These are phyloP conservation scores for Aspergillus sp. DNA, from an alignment of 2,329 filamentous ascomycete genomes.

Conservation along the genomic window DNA sequence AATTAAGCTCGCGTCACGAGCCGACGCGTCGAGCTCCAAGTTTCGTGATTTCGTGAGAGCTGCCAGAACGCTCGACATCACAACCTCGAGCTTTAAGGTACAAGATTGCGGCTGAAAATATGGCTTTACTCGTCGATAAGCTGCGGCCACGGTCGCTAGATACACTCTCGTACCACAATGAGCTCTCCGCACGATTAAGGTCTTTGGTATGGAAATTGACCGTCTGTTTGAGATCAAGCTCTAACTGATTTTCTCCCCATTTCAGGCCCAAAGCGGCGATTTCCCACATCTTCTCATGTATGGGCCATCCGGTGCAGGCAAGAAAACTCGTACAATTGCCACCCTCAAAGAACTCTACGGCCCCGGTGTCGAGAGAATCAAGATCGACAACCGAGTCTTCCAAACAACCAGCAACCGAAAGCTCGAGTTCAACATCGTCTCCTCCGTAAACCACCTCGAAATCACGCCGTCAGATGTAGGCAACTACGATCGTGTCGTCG, in stretches of 20 bases:
- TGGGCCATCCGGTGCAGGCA: constrained; percentile 92
- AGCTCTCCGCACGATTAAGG: constrained; percentile 81
- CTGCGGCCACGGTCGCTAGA: constrained; percentile 54
- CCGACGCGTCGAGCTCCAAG: constrained; percentile 30
- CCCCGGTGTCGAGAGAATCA: constrained; percentile 98
- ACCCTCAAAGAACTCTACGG: constrained; percentile 95
- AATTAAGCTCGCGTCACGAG: constrained; percentile 39
- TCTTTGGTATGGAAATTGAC: constrained; percentile 65
- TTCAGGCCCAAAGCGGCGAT: constrained; percentile 88
- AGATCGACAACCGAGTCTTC: constrained; percentile 96
- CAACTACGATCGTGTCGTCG: constrained; percentile 91
- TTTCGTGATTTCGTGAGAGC: constrained; percentile 8
- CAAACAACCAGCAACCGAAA: constrained; percentile 95
- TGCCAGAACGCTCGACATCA: not conserved
- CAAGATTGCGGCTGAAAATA: constrained; percentile 29
- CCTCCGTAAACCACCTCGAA: constrained; percentile 95
- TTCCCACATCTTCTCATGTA: constrained; percentile 98
- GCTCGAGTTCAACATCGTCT: constrained; percentile 98
- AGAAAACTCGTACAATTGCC: constrained; percentile 95
- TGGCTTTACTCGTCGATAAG: constrained; percentile 67
- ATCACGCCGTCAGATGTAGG: constrained; percentile 97
- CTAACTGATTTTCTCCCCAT: constrained; percentile 6
- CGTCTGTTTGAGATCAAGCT: not conserved
- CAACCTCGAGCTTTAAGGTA: not conserved
- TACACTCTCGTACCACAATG: constrained; percentile 78